Base-by-base conservation (phyloP, 2,329 filamentous ascomycete genomes). In the Arthrobotrys megalospora region DNA sequence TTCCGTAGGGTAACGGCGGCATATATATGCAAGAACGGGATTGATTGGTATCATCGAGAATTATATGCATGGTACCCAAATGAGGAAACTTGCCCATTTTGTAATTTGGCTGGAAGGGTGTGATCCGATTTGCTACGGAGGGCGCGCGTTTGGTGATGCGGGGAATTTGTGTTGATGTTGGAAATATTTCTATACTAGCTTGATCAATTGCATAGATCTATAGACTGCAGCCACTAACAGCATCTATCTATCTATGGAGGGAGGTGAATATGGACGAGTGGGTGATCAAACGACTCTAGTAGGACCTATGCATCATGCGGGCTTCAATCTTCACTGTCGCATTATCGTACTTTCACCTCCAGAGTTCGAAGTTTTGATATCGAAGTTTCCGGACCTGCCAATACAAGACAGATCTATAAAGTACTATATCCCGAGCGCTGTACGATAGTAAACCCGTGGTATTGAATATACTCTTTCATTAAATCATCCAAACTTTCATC, bases 61-160 rank as follows among this genome's bases (percentile, higher is more conserved):
- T 34, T 16, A 34, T 34, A 53, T 53, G 41, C 5, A 16, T 28
- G 24, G 24, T 6, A 32, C 12, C 55, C 55, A 3, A 60, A 60
- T 60, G 8, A 19, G 55, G 55, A 43, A 60, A 60, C 24, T 28
- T 4, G 6, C 55, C 55, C 55, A 60, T 60, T 58, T 58, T n/a
- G 55, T 60, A 60, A 43, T 60, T 60, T 60, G 34, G 34, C 55
- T 28, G 1, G 55, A 60, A 60, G 55, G 55, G 34, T 43, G 55
- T 43, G 55, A 60, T 60, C 55, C 55, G 55, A 60, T 60, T 60
- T 60, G 55, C 55, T 60, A 16, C 55, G 55, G 55, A 58, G 16
- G 21, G 24, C 12, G 5, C 10, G 11, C 24, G 21, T 58, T 6
- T 43, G 55, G 6, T 21, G 55, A 60, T 58, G 55, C n/a, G 34